These are phyloP conservation scores for Coriaria nepalensis DNA, from an alignment of 306 rosid genomes.

Conservation along the genomic window DNA sequence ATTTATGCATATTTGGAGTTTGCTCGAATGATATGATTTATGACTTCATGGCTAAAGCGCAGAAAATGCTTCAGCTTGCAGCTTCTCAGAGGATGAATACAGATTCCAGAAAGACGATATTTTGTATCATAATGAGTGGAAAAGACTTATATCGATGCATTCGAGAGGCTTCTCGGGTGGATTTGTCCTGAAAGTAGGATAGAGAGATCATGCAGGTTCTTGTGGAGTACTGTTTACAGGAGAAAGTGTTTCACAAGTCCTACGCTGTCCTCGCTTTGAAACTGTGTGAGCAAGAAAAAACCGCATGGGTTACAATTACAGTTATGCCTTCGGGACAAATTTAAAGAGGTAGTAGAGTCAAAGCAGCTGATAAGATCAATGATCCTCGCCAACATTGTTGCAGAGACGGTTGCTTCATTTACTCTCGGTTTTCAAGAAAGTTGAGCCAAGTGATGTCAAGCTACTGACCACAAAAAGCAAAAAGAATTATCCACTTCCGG, in stretches of 20 bases:
- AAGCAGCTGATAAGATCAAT: constrained; percentile 59
- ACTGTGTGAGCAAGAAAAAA: constrained; percentile 85
- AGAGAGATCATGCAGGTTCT: constrained; percentile 87
- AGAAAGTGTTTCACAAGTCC: constrained; percentile 81
- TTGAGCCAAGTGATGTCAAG: constrained; percentile 45
- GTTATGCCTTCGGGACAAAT: constrained; percentile 91
- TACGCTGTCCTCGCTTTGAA: constrained; percentile 73
- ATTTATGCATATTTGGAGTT: constrained; percentile 73
- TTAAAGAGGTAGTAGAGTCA: constrained; percentile 68
- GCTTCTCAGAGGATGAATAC: constrained; percentile 92
- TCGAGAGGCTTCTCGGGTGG: constrained; percentile 88
- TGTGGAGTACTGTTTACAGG: constrained; percentile 86
- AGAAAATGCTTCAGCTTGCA: constrained; percentile 75
- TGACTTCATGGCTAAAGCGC: constrained; percentile 73
- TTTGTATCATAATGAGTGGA: constrained; percentile 87
- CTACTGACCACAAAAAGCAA: constrained; percentile 60
- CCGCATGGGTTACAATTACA: constrained; percentile 26
- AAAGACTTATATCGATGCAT: constrained; percentile 88
- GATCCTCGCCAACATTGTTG: constrained; percentile 76
- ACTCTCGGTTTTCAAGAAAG: constrained; percentile 61
- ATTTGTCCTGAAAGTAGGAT: constrained; percentile 84
- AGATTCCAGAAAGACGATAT: constrained; percentile 76
- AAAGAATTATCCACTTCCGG: constrained; percentile 71
- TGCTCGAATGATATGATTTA: constrained; percentile 76
- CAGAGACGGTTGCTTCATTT: constrained; percentile 68